Percentiles rank a stretch among this genome's conserved stretches.
These are phyloP conservation scores for Thermochaetoides thermophila DNA, from an alignment of 495 filamentous ascomycete species.

Conservation along the genomic window DNA sequence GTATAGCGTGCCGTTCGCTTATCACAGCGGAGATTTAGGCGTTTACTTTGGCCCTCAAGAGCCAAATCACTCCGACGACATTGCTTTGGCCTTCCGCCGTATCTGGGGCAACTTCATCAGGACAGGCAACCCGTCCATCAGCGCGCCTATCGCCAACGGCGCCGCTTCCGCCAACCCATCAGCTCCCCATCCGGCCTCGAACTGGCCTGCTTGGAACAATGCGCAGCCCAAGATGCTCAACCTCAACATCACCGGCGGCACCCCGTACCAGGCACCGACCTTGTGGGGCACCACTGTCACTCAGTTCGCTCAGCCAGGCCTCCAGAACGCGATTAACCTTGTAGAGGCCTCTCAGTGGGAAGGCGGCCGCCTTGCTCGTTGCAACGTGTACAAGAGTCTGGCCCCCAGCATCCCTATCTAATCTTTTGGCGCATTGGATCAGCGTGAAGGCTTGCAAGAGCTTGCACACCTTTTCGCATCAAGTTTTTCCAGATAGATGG, in stretches of 20 bases:
- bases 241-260: constrained; percentile 40
- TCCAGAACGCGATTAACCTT: constrained; percentile 33
- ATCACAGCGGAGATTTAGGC: constrained; percentile 39
- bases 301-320: constrained; percentile 23
- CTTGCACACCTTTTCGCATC: too few species aligned
- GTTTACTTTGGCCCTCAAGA: constrained; percentile 33
- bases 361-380: constrained; percentile 1
- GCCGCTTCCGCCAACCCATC: constrained; percentile 16
- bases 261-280: constrained; percentile 11
- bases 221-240: constrained; percentile 29
- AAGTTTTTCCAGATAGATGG: too few species aligned
- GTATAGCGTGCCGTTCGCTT: constrained; percentile 43
- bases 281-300: constrained; percentile 18
- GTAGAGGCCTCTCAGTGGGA: constrained; percentile 1
- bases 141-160: constrained; percentile 27
- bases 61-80: constrained; percentile 15
- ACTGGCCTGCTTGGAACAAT: constrained; percentile 25
- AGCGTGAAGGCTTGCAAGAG: too few species aligned
- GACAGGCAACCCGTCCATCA: constrained; percentile 34
- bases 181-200: constrained; percentile 9
- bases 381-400: constrained; percentile 2
- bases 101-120: constrained; percentile 44
- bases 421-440: too few species aligned
- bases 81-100: constrained; percentile 19
- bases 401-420: constrained; percentile 1